Base-by-base conservation (phyloP, 1,284 basidiomycete species). In the Omphalotus olearius region DNA sequence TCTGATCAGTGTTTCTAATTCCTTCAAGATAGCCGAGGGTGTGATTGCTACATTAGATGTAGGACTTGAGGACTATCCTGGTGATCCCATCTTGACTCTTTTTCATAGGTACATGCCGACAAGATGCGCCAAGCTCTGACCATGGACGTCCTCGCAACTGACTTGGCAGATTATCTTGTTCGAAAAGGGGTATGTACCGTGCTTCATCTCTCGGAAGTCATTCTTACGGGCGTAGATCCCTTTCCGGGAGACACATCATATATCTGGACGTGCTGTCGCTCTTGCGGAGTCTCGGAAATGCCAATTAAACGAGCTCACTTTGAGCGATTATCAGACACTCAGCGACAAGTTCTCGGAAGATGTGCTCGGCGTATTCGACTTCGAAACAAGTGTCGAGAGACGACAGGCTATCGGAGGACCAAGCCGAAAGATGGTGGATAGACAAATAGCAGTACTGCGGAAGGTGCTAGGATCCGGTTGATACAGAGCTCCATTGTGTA, bases 211-310 rank as follows among this genome's bases (percentile, higher is more conserved):
- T 44, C 28, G 38, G 51, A 44, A 46, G 33, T 30, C 20, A 20
- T 16, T 28, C 33, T 60, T 10, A 53, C 25, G 11, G 42, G 30
- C 47, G 26, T 52, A 87, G 85, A 81, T 87, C 50, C 96, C 96
- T 6, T 99, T 99, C 85, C 87, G 96, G 42, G 94, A 98, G 73
- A 99, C 96, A 1, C 96, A 99, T 69, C 96, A 99, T 69, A 87
- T 99, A 60, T 98, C 96, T 6, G 96, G 96, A 13, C 88, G 93
- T 33, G 92, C 95, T 14, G 96, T 99, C 51, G 93, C 94, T 2
- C 77, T 98, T 35, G 95, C 96, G 0, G 96, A 99, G 69, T 76
- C 87, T 47, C 82, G 83, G 35, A 78, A 81, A 58, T 88, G 88
- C 63, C 86, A 90, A 62, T 77, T 99, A 40, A 85, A 91, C 54